phyloP scores from a whole-genome alignment of 2,329 filamentous ascomycete species.

The Fusarium abutilonis region DNA sequence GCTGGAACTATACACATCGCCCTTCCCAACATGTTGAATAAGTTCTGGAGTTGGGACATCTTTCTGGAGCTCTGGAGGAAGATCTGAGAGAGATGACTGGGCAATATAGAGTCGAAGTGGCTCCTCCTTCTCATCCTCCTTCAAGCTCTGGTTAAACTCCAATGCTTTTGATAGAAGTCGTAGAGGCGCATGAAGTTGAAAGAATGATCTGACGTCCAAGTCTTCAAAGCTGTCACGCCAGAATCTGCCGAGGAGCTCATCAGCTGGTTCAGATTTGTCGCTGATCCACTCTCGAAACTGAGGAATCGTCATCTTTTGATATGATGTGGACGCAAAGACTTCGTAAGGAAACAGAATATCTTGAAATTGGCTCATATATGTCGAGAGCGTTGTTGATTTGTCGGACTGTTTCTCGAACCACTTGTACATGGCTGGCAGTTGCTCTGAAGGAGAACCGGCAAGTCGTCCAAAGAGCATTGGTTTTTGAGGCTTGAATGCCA shows the following conservation, averaged over 20 bases:
- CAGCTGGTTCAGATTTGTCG: slow-evolving; percentile 34
- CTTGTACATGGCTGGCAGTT: slow-evolving; percentile 63
- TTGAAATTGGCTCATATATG: slow-evolving; percentile 47
- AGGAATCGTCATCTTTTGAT: slow-evolving; percentile 29
- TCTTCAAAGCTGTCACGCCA: slow-evolving; percentile 34
- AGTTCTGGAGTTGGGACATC: slow-evolving; percentile 76
- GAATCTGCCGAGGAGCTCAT: slow-evolving; percentile 43
- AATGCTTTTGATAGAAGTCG: slow-evolving; percentile 69
- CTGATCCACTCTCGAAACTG: slow-evolving; percentile 45
- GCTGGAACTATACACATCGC: slow-evolving; percentile 87
- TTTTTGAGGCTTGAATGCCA: slow-evolving; percentile 61
- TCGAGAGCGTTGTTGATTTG: slow-evolving; percentile 35
- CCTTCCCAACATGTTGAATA: slow-evolving; percentile 71
- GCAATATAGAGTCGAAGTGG: slow-evolving; percentile 79
- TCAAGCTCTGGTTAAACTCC: slow-evolving; percentile 56
- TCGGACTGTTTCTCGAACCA: slow-evolving; percentile 63
- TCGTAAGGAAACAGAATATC: slow-evolving; percentile 54
- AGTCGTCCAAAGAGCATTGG: slow-evolving; percentile 62
- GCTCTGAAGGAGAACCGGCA: slow-evolving; percentile 48
- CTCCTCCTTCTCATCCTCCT: slow-evolving; percentile 41
- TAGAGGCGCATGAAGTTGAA: slow-evolving; percentile 69
- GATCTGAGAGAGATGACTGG: slow-evolving; percentile 75
- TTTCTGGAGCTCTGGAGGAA: slow-evolving; percentile 69
- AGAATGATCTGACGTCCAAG: slow-evolving; percentile 55
- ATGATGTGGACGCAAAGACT: slow-evolving; percentile 45